Percentiles rank a stretch among this genome's conserved stretches.
These are phyloP conservation scores for Roridomyces roridus DNA, from an alignment of 768 basidiomycete genomes.

Conservation along the genomic window DNA sequence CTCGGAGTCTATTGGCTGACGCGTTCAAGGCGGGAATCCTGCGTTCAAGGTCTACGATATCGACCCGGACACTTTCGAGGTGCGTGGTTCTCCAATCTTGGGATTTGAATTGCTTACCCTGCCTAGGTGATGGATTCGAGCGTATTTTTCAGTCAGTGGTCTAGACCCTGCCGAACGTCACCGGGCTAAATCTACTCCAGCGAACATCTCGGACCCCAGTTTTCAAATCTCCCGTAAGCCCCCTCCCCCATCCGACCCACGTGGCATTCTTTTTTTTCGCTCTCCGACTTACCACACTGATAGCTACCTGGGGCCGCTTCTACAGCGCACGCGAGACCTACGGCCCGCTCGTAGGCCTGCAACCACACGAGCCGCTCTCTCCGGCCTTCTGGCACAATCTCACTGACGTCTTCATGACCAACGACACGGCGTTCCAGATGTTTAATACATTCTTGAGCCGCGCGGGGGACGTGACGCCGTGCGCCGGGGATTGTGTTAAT, in stretches of 20 bases:
- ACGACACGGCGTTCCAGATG: conserved; percentile 38
- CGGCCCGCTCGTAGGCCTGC: conserved; percentile 33
- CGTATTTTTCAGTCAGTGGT: conserved; percentile 37
- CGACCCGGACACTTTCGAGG: conserved; percentile 48
- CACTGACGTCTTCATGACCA: conserved; percentile 38
- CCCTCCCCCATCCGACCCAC: too few relatives aligned
- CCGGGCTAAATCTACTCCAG: conserved; percentile 18
- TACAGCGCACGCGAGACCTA: conserved; percentile 40
- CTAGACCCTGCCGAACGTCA: background rate
- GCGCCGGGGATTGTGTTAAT: conserved; percentile 32
- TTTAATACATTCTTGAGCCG: conserved; percentile 35
- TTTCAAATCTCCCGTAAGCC: conserved; percentile 29
- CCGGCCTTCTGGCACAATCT: conserved; percentile 49
- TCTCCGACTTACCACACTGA: background rate
- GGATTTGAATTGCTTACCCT: too few relatives aligned
- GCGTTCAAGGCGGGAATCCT: conserved; percentile 38
- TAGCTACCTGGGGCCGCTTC: conserved; percentile 12
- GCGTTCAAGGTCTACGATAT: conserved; percentile 48
- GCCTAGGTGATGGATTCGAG: conserved; percentile 38
- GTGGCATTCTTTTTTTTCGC: background rate
- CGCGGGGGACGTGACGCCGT: conserved; percentile 31
- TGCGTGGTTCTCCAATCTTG: too few relatives aligned
- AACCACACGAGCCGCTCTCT: conserved; percentile 32
- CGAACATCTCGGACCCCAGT: conserved; percentile 32
- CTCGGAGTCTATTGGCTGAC: background rate